Evolutionary conservation across 495 filamentous ascomycete genomes (phyloP).

Genomic region (Aspergillus homomorphus): DNA sequence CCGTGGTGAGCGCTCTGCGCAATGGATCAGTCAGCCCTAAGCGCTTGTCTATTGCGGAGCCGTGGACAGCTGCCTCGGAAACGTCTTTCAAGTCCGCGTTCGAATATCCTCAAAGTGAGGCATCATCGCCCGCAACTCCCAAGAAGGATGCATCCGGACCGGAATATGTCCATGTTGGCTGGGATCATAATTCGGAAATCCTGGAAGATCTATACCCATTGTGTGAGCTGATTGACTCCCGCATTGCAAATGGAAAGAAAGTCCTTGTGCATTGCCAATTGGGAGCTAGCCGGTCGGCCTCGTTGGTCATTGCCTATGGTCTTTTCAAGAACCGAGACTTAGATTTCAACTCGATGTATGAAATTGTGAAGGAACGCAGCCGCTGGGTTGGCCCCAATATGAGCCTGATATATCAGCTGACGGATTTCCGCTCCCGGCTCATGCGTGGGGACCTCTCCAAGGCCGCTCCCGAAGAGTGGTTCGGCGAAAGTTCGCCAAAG

Average conservation of each 20-base stretch:
- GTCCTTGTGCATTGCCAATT: slow-evolving; percentile 94
- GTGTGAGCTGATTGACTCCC: slow-evolving; percentile 83
- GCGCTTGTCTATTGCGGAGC: slow-evolving; percentile 50
- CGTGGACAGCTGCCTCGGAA: slow-evolving; percentile 67
- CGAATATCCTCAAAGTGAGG: slow-evolving; percentile 49
- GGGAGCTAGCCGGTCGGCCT: slow-evolving; percentile 94
- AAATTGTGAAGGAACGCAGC: slow-evolving; percentile 83
- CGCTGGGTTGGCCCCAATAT: slow-evolving; percentile 98
- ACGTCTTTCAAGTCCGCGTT: slow-evolving; percentile 71
- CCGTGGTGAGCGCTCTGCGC: slow-evolving; percentile 43
- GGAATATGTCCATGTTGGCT: slow-evolving; percentile 93
- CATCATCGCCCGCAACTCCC: slow-evolving; percentile 58
- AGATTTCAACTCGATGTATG: slow-evolving; percentile 90
- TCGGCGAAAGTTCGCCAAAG: slow-evolving; percentile 26
- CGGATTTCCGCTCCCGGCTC: slow-evolving; percentile 66
- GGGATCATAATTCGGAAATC: slow-evolving; percentile 98
- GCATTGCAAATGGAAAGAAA: slow-evolving; percentile 74
- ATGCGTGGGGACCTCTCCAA: slow-evolving; percentile 44
- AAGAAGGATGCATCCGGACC: slow-evolving; percentile 50
- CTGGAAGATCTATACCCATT: slow-evolving; percentile 76
- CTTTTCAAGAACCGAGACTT: slow-evolving; percentile 84
- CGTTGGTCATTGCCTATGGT: slow-evolving; percentile 92
- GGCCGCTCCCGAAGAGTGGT: slow-evolving; percentile 37
- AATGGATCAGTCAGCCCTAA: slow-evolving; percentile 34
- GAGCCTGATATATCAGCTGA: slow-evolving; percentile 94